These are phyloP conservation scores for Gomphus bonarii DNA, from an alignment of 1,284 basidiomycete species.

Conservation along the genomic window DNA sequence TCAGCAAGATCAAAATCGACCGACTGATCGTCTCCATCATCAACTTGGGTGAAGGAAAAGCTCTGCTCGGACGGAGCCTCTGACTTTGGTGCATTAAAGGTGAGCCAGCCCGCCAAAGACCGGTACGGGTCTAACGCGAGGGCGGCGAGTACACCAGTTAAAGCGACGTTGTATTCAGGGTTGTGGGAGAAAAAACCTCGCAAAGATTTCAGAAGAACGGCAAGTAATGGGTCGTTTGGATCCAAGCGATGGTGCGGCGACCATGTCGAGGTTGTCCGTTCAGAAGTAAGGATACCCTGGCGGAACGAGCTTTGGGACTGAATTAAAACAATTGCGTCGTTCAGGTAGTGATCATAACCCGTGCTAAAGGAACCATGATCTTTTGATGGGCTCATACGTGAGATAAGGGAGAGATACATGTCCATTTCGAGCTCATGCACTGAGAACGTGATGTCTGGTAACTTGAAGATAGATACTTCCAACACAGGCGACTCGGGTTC, in stretches of 20 bases:
- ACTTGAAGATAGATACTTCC: conserved; percentile 18
- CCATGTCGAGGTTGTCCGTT: conserved; percentile 28
- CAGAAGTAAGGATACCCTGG: conserved; percentile 27
- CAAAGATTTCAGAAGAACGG: conserved; percentile 59
- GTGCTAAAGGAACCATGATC: conserved; percentile 71
- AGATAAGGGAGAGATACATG: conserved; percentile 71
- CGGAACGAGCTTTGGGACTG: conserved; percentile 52
- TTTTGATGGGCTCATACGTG: conserved; percentile 69
- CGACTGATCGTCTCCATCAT: conserved; percentile 65
- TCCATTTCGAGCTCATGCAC: conserved; percentile 78
- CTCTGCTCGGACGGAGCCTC: conserved; percentile 18
- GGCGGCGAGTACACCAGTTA: conserved; percentile 74
- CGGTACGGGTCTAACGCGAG: conserved; percentile 78
- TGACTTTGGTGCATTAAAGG: conserved; percentile 29
- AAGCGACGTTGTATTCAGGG: conserved; percentile 79
- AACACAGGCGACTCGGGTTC: conserved; percentile 22
- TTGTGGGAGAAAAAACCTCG: conserved; percentile 77
- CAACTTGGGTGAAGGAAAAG: conserved; percentile 20
- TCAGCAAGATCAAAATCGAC: conserved; percentile 65
- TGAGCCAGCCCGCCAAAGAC: conserved; percentile 83
- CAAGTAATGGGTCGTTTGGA: conserved; percentile 69
- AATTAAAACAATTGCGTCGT: conserved; percentile 66
- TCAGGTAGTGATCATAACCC: conserved; percentile 77
- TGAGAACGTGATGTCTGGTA: conserved; percentile 56
- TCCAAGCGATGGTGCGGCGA: conserved; percentile 59